These are phyloP conservation scores for Leucocoprinus birnbaumii DNA, from an alignment of 768 basidiomycete species.

Conservation along the genomic window DNA sequence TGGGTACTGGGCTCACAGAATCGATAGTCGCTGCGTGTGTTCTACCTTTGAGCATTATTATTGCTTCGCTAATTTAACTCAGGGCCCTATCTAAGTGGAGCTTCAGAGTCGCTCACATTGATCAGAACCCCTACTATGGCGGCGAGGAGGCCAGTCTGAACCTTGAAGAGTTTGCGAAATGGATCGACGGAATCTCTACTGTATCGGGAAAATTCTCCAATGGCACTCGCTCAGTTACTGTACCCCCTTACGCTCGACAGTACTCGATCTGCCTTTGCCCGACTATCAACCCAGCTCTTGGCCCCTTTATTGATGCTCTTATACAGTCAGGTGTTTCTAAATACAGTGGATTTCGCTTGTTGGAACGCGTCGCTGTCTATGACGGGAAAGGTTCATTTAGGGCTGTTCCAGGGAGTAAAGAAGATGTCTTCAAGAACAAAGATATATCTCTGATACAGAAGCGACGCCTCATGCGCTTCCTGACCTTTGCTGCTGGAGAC, in stretches of 20 bases:
- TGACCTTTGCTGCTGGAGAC: slow-evolving; percentile 76
- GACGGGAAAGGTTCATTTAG: slow-evolving; percentile 43
- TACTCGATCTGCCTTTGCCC: slow-evolving; percentile 89
- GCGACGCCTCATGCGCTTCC: slow-evolving; percentile 87
- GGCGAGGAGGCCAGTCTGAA: slow-evolving; percentile 78
- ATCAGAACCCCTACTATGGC: slow-evolving; percentile 84
- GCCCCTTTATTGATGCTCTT: slow-evolving; percentile 75
- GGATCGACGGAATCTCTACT: slow-evolving; percentile 45
- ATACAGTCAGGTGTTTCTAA: slow-evolving; percentile 81
- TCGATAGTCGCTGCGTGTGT: slow-evolving; percentile 89
- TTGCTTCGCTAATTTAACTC: slow-evolving; percentile 14
- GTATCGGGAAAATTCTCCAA: slow-evolving; percentile 33
- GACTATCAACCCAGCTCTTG: slow-evolving; percentile 74
- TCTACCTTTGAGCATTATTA: slow-evolving; percentile 5
- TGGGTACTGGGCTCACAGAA: slow-evolving; percentile 82
- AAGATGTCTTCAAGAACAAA: slow-evolving; percentile 88
- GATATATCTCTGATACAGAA: slow-evolving; percentile 79
- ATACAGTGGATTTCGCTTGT: slow-evolving; percentile 87
- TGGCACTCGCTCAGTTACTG: slow-evolving; percentile 37
- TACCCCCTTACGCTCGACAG: slow-evolving; percentile 60
- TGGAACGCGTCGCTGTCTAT: slow-evolving; percentile 69
- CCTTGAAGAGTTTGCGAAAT: slow-evolving; percentile 73
- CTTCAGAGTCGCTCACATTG: slow-evolving; percentile 85
- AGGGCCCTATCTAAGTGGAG: slow-evolving; percentile 91
- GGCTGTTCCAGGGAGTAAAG: slow-evolving; percentile 86